Evolutionary conservation across 495 filamentous ascomycete genomes (phyloP).

Genomic region (Penicillium pancosmium): DNA sequence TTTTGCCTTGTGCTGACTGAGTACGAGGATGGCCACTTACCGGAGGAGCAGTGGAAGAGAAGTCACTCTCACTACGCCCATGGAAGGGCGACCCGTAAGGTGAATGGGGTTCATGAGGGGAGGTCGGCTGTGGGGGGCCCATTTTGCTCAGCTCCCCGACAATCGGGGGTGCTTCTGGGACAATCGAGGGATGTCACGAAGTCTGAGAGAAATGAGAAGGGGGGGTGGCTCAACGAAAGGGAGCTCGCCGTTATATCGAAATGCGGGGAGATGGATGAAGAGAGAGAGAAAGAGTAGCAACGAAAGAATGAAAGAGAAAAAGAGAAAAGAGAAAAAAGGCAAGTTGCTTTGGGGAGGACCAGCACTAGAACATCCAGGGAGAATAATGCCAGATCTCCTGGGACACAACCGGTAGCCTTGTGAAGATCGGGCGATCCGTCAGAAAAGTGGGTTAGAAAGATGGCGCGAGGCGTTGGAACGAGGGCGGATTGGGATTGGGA

Average conservation of each 20-base stretch:
- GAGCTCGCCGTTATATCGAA: slow-evolving; percentile 2
- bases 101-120: slow-evolving; percentile 28
- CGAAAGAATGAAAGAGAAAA: neutral
- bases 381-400: slow-evolving; percentile 18
- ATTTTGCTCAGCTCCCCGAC: slow-evolving; percentile 24
- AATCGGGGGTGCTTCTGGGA: neutral
- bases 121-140: slow-evolving; percentile 24
- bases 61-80: slow-evolving; percentile 26
- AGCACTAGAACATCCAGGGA: slow-evolving; percentile 15
- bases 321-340: neutral
- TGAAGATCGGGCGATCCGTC: slow-evolving; percentile 8
- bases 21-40: slow-evolving; percentile 2
- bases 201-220: neutral
- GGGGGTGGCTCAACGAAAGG: neutral
- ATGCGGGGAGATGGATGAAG: neutral
- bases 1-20: slow-evolving; percentile 1
- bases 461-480: neutral
- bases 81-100: slow-evolving; percentile 26
- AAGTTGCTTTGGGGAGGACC: neutral
- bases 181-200: neutral
- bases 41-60: slow-evolving; percentile 16
- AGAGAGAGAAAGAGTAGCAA: neutral
- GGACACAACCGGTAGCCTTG: slow-evolving; percentile 7
- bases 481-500: neutral
- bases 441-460: neutral